phyloP scores from a whole-genome alignment of 1,139 yeast species.

The Debaryomyces subglobosus region DNA sequence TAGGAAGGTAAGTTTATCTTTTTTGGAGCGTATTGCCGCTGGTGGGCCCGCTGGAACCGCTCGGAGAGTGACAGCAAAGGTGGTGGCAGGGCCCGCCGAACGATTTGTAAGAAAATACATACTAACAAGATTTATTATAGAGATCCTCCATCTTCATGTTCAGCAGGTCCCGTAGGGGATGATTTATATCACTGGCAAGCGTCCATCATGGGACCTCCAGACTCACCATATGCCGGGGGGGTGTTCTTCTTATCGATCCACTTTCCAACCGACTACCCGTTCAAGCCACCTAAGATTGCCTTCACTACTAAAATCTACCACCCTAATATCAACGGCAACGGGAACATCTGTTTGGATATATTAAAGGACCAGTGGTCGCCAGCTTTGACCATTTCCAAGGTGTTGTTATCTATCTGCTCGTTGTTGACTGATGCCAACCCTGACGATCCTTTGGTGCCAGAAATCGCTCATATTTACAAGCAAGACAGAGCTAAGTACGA shows the following conservation, averaged over 20 bases:
- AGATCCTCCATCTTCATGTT: constrained; percentile 99
- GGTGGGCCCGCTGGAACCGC: not conserved
- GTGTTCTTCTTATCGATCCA: constrained; percentile 89
- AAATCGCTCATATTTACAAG: constrained; percentile 95
- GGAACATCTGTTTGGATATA: constrained; percentile 84
- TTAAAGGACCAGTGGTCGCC: constrained; percentile 92
- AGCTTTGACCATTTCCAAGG: constrained; percentile 87
- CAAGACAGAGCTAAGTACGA: constrained; percentile 93
- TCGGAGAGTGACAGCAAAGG: not conserved
- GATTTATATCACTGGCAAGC: constrained; percentile 97
- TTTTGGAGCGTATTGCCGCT: not conserved
- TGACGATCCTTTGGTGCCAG: constrained; percentile 98
- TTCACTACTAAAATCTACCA: constrained; percentile 90
- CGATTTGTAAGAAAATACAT: constrained; percentile 8
- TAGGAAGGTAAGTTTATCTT: constrained; percentile 74
- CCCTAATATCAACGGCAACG: constrained; percentile 88
- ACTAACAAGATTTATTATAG: constrained; percentile 47
- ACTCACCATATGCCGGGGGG: constrained; percentile 92
- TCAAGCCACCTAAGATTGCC: constrained; percentile 91
- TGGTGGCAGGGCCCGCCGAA: not conserved
- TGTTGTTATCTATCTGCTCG: constrained; percentile 84
- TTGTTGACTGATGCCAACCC: constrained; percentile 97
- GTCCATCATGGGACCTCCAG: constrained; percentile 94
- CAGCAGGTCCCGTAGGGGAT: constrained; percentile 99
- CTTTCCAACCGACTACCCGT: constrained; percentile 94